Base-by-base conservation (phyloP, 1,284 basidiomycete species). In the Xerocomus minutiporus region DNA sequence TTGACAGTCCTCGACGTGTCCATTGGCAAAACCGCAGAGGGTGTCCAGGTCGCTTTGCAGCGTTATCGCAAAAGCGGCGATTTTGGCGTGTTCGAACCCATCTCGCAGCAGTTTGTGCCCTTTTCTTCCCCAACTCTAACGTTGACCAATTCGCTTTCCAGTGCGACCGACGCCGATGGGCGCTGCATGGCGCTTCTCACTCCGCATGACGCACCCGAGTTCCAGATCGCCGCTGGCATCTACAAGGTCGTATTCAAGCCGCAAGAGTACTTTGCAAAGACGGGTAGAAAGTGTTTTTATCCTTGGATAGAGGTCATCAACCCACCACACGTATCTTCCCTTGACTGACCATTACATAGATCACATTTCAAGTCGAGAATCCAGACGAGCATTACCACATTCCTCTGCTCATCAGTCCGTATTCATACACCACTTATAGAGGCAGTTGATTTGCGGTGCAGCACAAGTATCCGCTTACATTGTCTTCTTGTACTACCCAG, bases 391-490 rank as follows among this genome's bases (percentile, higher is more conserved):
- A 96, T 64, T 89, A 94, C 66, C 93, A 97, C 62, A 88, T 97
- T 56, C 94, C 94, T 0, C 77, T 97, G 13, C 72, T 97, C 28
- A 85, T 97, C 62, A 94, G 90, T 67, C 93, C 93, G 6, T 94
- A 88, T 72, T 90, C 89, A 1, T 97, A 88, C 70, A 94, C 93
- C 15, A 96, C 94, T 6, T 96, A 96, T 68, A 79, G 92, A 57
- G 93, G 93, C 17, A 93, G 88, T 69, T 92, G 15, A 65, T 45
- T 26, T 28, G 15, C 17, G 9, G 8, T 8, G 32, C 40, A 35
- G 26, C 34, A 29, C 29, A 17, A 54, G 54, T 46, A 48, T 52
- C 41, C 23, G 46, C 34, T 48, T 48, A 53, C 42, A 47, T 20
- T 31, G 31, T 31, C 32, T 26, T 28, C 25, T 40, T 50, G 50